Conservation (phyloP, 2,329 filamentous ascomycete species). For the Cercospora zeina region DNA sequence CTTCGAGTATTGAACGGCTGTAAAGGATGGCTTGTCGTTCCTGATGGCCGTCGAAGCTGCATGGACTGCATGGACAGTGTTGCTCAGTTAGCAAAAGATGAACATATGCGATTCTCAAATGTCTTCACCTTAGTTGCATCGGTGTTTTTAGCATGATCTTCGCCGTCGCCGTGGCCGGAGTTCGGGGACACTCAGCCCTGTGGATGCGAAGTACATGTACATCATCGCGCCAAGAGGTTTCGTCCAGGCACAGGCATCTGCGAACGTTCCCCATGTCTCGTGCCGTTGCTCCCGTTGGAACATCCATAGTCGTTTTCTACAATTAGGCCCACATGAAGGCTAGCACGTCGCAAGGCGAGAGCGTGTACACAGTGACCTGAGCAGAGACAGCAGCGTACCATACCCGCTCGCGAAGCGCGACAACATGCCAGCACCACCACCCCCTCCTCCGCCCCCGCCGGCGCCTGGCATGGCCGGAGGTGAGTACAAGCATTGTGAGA, state of each 20-base stretch:
- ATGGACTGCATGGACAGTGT: not conserved
- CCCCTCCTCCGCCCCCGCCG: conserved; percentile 64
- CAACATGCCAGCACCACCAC: conserved; percentile 57
- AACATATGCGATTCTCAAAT: not conserved
- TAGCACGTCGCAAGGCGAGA: not conserved
- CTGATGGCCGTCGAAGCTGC: not conserved
- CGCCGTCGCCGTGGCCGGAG: not conserved
- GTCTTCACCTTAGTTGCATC: not conserved
- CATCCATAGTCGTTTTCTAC: not conserved
- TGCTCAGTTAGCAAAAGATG: not conserved
- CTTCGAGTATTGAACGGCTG: conserved; percentile 76
- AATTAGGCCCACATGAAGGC: not conserved
- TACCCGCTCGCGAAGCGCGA: not conserved
- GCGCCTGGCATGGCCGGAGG: conserved; percentile 58
- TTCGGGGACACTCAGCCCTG: conserved; percentile 10
- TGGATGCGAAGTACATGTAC: conserved; percentile 5
- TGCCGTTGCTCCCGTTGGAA: not conserved
- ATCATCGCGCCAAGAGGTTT: conserved; percentile 6
- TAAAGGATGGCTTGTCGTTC: not conserved
- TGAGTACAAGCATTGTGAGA: conserved; percentile 37
- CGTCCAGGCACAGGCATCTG: conserved; percentile 17
- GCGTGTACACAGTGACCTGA: not conserved
- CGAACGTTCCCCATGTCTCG: conserved; percentile 4
- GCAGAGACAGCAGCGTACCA: not conserved
- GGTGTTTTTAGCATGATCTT: conserved; percentile 3